These are phyloP conservation scores for Wickerhamiella nectarea DNA, from an alignment of 805 yeast genomes.

Conservation along the genomic window DNA sequence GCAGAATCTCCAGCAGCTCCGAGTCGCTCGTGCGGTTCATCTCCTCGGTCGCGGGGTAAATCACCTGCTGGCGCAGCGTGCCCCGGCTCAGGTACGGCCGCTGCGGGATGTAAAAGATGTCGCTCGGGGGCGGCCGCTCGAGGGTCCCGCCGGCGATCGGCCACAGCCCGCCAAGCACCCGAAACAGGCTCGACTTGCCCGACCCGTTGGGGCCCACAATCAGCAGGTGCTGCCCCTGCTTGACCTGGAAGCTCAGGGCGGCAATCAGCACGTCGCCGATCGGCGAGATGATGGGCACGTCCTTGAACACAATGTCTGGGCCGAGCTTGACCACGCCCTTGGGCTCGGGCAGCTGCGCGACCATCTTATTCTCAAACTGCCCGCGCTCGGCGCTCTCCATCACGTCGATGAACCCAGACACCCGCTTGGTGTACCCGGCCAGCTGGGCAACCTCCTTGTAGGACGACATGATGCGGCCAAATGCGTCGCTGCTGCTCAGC, in stretches of 20 bases:
- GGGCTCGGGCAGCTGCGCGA: slow-evolving; percentile 8
- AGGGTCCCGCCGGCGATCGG: slow-evolving; percentile 49
- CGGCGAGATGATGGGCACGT: slow-evolving; percentile 78
- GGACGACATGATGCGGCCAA: slow-evolving; percentile 74
- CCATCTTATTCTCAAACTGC: slow-evolving; percentile 22
- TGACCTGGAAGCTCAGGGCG: slow-evolving; percentile 53
- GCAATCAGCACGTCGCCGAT: slow-evolving; percentile 59
- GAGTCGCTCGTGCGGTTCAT: slow-evolving; percentile 29
- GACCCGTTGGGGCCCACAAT: slow-evolving; percentile 96
- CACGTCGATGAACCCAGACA: slow-evolving; percentile 53
- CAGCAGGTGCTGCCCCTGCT: slow-evolving; percentile 70
- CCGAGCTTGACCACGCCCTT: slow-evolving; percentile 27
- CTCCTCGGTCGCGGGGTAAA: slow-evolving; percentile 65
- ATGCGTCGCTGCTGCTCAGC: slow-evolving; percentile 71
- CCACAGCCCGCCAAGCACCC: slow-evolving; percentile 90
- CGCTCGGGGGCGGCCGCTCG: slow-evolving; percentile 49
- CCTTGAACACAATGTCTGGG: slow-evolving; percentile 48
- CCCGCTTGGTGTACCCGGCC: slow-evolving; percentile 66
- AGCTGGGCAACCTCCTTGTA: slow-evolving; percentile 74
- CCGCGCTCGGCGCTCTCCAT: slow-evolving; percentile 38
- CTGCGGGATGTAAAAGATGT: slow-evolving; percentile 82
- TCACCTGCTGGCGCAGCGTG: slow-evolving; percentile 71
- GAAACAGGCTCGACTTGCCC: slow-evolving; percentile 83
- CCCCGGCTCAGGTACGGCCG: slow-evolving; percentile 77
- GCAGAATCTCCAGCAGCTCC: slow-evolving; percentile 25